Conservation (phyloP, 148 eudicot genomes). For the Rhododendron kiyosumense region DNA sequence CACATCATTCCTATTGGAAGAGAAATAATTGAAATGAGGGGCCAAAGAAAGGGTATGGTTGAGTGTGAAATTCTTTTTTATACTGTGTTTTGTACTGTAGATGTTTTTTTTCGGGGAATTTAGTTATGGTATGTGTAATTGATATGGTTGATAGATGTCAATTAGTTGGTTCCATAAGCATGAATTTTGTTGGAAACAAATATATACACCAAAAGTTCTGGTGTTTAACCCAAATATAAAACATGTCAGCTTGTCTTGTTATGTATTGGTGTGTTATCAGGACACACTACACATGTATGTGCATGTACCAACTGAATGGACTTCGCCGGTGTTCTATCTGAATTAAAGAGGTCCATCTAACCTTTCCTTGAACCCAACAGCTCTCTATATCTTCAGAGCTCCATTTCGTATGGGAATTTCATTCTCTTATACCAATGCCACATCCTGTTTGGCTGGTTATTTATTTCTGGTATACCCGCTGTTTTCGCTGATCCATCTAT, state of each 20-base stretch:
- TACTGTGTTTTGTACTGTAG: not conserved
- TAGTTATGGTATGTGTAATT: not conserved
- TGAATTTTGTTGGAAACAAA: not conserved
- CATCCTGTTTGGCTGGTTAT: not conserved
- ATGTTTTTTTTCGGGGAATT: not conserved
- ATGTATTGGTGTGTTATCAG: not conserved
- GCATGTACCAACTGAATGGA: not conserved
- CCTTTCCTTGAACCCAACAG: not conserved
- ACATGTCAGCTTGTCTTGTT: not conserved
- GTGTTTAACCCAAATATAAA: not conserved
- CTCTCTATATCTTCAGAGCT: not conserved
- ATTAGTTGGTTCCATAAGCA: not conserved
- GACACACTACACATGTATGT: not conserved
- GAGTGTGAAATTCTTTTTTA: not conserved
- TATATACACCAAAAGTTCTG: not conserved
- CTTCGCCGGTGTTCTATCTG: not conserved
- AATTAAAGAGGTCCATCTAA: not conserved
- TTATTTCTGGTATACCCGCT: not conserved
- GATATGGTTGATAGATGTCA: not conserved
- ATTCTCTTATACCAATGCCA: not conserved
- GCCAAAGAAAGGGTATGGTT: not conserved
- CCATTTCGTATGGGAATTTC: not conserved
- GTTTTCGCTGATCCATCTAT: not conserved
- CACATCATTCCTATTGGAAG: constrained; percentile 60
- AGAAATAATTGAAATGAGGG: constrained; percentile 21